Percentiles rank a stretch among this genome's conserved stretches.
Evolutionary conservation across 345 rosid genomes (phyloP).

Genomic region (Bruguiera sexangula): DNA sequence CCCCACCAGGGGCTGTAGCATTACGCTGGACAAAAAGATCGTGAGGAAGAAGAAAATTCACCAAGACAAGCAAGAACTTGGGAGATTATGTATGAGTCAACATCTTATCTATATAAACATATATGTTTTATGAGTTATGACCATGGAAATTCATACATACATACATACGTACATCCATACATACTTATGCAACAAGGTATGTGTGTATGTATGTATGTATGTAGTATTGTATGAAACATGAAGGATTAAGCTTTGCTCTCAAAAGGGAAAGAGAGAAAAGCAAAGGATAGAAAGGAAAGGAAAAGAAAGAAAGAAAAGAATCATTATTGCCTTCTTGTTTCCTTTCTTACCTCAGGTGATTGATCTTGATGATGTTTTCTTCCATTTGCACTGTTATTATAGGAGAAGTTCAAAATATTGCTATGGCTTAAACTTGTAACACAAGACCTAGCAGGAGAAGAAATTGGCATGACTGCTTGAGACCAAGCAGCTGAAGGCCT

Average conservation of each 20-base stretch:
- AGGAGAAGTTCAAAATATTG: constrained; percentile 41
- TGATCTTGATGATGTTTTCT: constrained; percentile 31
- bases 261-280: no score
- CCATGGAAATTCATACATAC: no score
- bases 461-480: constrained; percentile 25
- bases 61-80: not conserved
- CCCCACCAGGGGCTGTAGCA: constrained; percentile 38
- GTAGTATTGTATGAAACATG: no score
- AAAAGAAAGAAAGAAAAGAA: constrained; percentile 9
- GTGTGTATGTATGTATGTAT: no score
- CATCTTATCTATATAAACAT: no score
- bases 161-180: no score
- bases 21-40: constrained; percentile 30
- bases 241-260: no score
- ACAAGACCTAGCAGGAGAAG: constrained; percentile 44
- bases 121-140: no score
- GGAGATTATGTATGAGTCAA: not conserved
- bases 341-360: constrained; percentile 39
- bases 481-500: constrained; percentile 16
- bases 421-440: constrained; percentile 31
- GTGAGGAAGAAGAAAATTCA: not conserved
- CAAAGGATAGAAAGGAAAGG: no score
- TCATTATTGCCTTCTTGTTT: constrained; percentile 10
- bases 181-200: no score
- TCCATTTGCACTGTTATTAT: constrained; percentile 24